phyloP scores from a whole-genome alignment of 768 basidiomycete genomes.

The Amanita muscaria region DNA sequence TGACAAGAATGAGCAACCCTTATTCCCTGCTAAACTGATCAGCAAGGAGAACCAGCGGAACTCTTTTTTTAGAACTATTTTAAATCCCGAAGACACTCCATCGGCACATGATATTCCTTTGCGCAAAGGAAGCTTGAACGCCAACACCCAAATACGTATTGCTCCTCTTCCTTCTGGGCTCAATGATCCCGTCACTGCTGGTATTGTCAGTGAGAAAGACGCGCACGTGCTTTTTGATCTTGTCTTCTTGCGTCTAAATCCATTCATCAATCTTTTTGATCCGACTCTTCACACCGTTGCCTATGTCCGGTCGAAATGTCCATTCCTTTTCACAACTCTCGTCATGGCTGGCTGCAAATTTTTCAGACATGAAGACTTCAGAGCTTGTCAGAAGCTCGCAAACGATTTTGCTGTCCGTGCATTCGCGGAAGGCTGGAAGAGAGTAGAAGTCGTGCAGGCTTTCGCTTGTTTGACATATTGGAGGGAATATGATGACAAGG shows the following conservation, averaged over 20 bases:
- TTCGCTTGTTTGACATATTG: slow-evolving; percentile 87
- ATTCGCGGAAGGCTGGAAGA: slow-evolving; percentile 70
- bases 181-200: slow-evolving; percentile 64
- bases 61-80: slow-evolving; percentile 77
- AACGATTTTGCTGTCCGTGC: slow-evolving; percentile 69
- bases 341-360: slow-evolving; percentile 84
- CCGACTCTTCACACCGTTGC: slow-evolving; percentile 72
- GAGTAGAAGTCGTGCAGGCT: slow-evolving; percentile 83
- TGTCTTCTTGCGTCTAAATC: slow-evolving; percentile 77
- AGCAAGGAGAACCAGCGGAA: slow-evolving; percentile 60
- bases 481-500: slow-evolving; percentile 81
- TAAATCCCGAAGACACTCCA: slow-evolving; percentile 57
- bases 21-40: slow-evolving; percentile 72
- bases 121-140: slow-evolving; percentile 30
- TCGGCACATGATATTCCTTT: slow-evolving; percentile 22
- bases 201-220: slow-evolving; percentile 60
- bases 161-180: slow-evolving; percentile 31
- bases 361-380: slow-evolving; percentile 61
- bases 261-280: slow-evolving; percentile 86
- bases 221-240: slow-evolving; percentile 69
- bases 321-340: slow-evolving; percentile 78
- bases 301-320: slow-evolving; percentile 74
- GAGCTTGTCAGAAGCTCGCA: slow-evolving; percentile 61
- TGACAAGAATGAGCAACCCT: slow-evolving; percentile 51
- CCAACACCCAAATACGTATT: slow-evolving; percentile 30